Evolutionary conservation across 768 basidiomycete genomes (phyloP).

Genomic region (Phlegmacium glaucopus): DNA sequence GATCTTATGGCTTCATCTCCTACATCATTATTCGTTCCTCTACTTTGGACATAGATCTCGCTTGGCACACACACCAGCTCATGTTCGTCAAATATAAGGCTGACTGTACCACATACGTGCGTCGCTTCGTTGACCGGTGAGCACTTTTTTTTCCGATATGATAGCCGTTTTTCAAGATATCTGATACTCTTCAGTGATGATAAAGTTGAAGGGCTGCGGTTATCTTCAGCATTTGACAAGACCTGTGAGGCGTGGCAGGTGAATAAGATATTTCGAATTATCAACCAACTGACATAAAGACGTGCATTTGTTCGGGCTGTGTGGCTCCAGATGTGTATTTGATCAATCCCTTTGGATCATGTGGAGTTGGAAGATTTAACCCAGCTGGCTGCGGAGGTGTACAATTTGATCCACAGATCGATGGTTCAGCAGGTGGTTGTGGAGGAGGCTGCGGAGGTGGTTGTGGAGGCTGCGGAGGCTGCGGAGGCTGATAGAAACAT

Average conservation of each 20-base stretch:
- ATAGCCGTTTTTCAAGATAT: conserved; percentile 19
- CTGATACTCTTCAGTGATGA: conserved; percentile 33
- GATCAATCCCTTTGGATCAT: too few species aligned
- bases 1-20: conserved; percentile 48
- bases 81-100: conserved; percentile 38
- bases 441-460: too few species aligned
- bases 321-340: too few species aligned
- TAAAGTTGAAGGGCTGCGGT: conserved; percentile 17
- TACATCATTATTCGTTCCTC: conserved; percentile 45
- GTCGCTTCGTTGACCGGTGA: conserved; percentile 52
- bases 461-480: too few species aligned
- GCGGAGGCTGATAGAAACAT: too few species aligned
- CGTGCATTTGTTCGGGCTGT: too few species aligned
- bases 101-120: conserved; percentile 39
- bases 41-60: conserved; percentile 68
- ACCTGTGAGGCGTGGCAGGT: conserved; percentile 22
- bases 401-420: too few species aligned
- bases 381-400: too few species aligned
- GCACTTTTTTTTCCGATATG: too few species aligned
- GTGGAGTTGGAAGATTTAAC: too few species aligned
- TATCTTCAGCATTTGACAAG: conserved; percentile 19
- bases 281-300: conserved; percentile 9
- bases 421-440: too few species aligned
- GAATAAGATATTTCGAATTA: conserved; percentile 2
- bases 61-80: conserved; percentile 74